These are phyloP conservation scores for Colletotrichum liaoningense DNA, from an alignment of 2,329 filamentous ascomycete species.

Conservation along the genomic window DNA sequence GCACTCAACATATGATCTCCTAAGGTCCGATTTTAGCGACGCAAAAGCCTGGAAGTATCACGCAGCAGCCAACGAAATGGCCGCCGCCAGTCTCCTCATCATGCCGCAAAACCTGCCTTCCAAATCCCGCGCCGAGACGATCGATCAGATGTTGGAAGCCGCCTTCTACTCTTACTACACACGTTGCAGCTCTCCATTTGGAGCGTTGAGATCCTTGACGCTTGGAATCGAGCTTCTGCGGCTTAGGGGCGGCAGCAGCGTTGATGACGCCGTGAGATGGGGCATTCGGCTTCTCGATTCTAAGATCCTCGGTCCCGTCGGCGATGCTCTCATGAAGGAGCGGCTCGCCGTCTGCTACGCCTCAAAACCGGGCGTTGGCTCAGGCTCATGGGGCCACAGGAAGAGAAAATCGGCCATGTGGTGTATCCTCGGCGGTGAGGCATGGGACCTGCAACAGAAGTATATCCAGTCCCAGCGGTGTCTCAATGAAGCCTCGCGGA, in stretches of 20 bases:
- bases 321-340: conserved; percentile 87
- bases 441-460: conserved; percentile 84
- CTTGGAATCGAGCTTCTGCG: conserved; percentile 86
- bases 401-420: conserved; percentile 90
- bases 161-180: conserved; percentile 94
- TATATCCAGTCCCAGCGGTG: conserved; percentile 82
- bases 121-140: conserved; percentile 82
- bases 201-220: conserved; percentile 81
- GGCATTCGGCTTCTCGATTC: conserved; percentile 83
- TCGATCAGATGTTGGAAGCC: conserved; percentile 89
- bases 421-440: conserved; percentile 84
- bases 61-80: conserved; percentile 95
- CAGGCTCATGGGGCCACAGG: conserved; percentile 76
- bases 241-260: conserved; percentile 80
- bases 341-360: conserved; percentile 87
- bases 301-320: conserved; percentile 78
- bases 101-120: conserved; percentile 77
- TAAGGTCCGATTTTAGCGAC: conserved; percentile 89
- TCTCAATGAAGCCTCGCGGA: conserved; percentile 74
- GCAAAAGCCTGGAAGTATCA: conserved; percentile 98
- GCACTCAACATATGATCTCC: conserved; percentile 89
- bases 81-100: conserved; percentile 84
- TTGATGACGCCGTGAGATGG: conserved; percentile 91
- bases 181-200: conserved; percentile 82
- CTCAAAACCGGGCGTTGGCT: conserved; percentile 72